Evolutionary conservation across 1,139 yeast genomes (phyloP).

Genomic region (Debaryomyces psychrophilus): DNA sequence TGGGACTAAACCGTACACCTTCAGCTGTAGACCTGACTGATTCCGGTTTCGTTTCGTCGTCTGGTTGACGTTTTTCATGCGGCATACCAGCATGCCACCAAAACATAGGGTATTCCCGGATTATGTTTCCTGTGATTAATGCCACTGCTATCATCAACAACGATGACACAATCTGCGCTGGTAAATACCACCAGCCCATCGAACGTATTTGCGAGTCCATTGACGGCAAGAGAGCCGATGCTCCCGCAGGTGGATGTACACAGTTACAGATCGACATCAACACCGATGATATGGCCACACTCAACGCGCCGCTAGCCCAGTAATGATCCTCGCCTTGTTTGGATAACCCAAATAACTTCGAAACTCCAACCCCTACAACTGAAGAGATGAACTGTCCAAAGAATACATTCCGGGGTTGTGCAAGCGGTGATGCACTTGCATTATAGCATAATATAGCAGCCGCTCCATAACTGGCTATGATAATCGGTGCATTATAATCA

Average conservation of each 20-base stretch:
- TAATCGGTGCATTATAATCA: conserved; percentile 50
- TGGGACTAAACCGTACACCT: conserved; percentile 13
- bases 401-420: conserved; percentile 67
- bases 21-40: conserved; percentile 10
- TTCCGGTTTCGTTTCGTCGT: conserved; percentile 10
- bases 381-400: conserved; percentile 61
- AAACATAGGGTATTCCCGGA: conserved; percentile 57
- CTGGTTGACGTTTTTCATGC: conserved; percentile 2
- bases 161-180: conserved; percentile 56
- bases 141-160: conserved; percentile 57
- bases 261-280: conserved; percentile 60
- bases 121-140: conserved; percentile 56
- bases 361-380: conserved; percentile 56
- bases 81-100: conserved; percentile 60
- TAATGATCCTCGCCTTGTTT: conserved; percentile 45
- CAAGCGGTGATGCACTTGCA: conserved; percentile 58
- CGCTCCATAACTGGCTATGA: conserved; percentile 69
- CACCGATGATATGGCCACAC: conserved; percentile 60
- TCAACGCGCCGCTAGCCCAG: conserved; percentile 65
- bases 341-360: conserved; percentile 54
- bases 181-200: conserved; percentile 73
- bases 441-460: conserved; percentile 66
- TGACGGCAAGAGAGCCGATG: conserved; percentile 65
- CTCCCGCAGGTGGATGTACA: conserved; percentile 78
- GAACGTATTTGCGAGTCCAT: conserved; percentile 47